Evolutionary conservation across 1,284 basidiomycete genomes (phyloP).

Genomic region (Polyporus tsugae): DNA sequence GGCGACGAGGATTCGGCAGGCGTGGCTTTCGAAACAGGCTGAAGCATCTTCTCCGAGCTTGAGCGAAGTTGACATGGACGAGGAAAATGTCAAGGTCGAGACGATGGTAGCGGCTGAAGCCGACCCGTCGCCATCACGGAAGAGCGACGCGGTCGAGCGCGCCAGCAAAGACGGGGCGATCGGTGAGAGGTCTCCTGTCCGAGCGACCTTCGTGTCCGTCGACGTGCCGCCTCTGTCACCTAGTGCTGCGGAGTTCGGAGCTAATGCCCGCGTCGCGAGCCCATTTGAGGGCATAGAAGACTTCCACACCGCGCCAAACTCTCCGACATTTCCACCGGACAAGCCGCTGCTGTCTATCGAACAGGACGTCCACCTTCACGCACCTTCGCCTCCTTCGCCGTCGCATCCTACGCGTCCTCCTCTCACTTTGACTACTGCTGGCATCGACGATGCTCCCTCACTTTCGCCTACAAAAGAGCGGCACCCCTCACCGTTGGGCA

Average conservation of each 20-base stretch:
- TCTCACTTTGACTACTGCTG: background rate
- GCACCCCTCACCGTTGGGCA: constrained; percentile 17
- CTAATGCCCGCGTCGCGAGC: constrained; percentile 1
- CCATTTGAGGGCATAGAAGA: constrained; percentile 20
- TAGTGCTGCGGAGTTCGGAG: constrained; percentile 18
- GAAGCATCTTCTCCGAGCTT: constrained; percentile 5
- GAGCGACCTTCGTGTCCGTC: constrained; percentile 25
- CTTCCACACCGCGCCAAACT: constrained; percentile 23
- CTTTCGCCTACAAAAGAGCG: constrained; percentile 7
- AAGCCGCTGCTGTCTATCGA: constrained; percentile 2
- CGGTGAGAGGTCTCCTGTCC: constrained; percentile 21
- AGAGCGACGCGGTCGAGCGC: constrained; percentile 21
- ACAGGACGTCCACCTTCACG: background rate
- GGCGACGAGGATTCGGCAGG: constrained; percentile 41
- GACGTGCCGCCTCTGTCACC: constrained; percentile 19
- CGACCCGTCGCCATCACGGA: constrained; percentile 4
- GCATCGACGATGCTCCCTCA: background rate
- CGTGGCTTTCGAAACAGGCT: constrained; percentile 41
- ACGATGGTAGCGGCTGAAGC: background rate
- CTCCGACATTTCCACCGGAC: constrained; percentile 3
- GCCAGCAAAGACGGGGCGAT: constrained; percentile 24
- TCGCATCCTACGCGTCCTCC: background rate
- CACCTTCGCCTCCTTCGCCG: background rate
- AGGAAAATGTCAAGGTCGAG: background rate
- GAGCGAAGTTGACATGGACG: constrained; percentile 2